Percentiles rank a stretch among this genome's conserved stretches.
Evolutionary conservation across 2,329 filamentous ascomycete species (phyloP).

Genomic region (Monosporascus sp.): DNA sequence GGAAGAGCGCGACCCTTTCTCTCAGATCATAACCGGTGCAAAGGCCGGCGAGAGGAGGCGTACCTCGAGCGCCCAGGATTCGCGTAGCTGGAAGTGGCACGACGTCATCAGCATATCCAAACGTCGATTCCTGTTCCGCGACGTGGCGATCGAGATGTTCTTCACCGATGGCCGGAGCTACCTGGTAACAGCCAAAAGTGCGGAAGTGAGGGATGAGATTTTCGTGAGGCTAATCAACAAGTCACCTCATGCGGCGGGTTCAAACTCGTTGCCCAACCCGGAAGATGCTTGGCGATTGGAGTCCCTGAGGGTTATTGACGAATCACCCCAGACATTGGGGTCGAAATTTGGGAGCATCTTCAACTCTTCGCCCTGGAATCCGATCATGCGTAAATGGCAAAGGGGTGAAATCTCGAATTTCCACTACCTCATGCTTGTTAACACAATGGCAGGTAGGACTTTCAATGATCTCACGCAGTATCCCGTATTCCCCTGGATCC

Average conservation of each 20-base stretch:
- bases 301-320: constrained; percentile 64
- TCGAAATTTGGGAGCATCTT: constrained; percentile 92
- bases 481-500: constrained; percentile 94
- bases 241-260: constrained; percentile 72
- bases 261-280: constrained; percentile 64
- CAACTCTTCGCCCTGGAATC: constrained; percentile 73
- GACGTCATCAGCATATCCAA: constrained; percentile 96
- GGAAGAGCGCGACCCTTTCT: constrained; percentile 91
- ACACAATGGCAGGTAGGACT: constrained; percentile 92
- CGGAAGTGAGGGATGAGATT: constrained; percentile 70
- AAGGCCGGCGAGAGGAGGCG: constrained; percentile 57
- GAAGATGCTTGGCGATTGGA: constrained; percentile 93
- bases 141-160: constrained; percentile 95
- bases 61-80: constrained; percentile 68
- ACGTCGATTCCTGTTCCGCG: constrained; percentile 87
- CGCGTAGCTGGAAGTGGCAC: constrained; percentile 86
- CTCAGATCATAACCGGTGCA: constrained; percentile 81
- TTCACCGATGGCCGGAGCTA: constrained; percentile 97
- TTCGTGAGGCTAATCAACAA: constrained; percentile 70
- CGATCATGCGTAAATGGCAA: constrained; percentile 84
- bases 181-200: constrained; percentile 76
- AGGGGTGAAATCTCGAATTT: constrained; percentile 97
- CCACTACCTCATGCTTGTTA: constrained; percentile 97
- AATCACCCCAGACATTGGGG: constrained; percentile 60
- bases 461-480: constrained; percentile 99